phyloP scores from a whole-genome alignment of 2,329 filamentous ascomycete species.

The Acrodontium crateriforme region DNA sequence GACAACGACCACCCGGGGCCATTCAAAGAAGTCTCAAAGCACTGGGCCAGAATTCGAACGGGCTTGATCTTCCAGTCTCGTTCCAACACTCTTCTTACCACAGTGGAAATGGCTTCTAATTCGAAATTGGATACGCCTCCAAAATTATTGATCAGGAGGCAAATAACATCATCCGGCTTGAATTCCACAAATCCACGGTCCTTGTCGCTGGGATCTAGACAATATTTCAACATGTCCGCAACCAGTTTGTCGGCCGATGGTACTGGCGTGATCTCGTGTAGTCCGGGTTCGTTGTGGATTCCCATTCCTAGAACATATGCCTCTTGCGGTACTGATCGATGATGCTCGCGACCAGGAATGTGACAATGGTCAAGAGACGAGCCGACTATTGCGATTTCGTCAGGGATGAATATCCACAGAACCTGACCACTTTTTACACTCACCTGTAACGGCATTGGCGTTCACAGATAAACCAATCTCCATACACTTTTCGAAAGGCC shows the following conservation, averaged over 20 bases:
- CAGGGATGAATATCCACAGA: too few relatives aligned
- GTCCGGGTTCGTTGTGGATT: constrained; percentile 38
- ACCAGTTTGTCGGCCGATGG: constrained; percentile 36
- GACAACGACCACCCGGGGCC: constrained; percentile 44
- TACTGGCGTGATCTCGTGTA: constrained; percentile 33
- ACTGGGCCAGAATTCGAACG: constrained; percentile 32
- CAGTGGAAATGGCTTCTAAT: constrained; percentile 33
- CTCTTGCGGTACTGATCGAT: constrained; percentile 27
- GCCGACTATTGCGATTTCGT: too few relatives aligned
- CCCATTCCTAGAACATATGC: constrained; percentile 32
- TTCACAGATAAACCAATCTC: constrained; percentile 32
- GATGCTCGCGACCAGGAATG: constrained; percentile 37
- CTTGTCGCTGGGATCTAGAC: constrained; percentile 33
- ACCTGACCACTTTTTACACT: too few relatives aligned
- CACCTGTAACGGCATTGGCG: constrained; percentile 33
- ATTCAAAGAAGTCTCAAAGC: constrained; percentile 41
- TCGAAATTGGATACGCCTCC: constrained; percentile 36
- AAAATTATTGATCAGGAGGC: constrained; percentile 36
- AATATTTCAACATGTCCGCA: constrained; percentile 34
- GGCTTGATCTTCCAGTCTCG: constrained; percentile 36
- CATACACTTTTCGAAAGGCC: constrained; percentile 31
- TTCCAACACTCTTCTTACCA: constrained; percentile 27
- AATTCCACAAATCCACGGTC: constrained; percentile 38
- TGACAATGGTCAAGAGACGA: constrained; percentile 40
- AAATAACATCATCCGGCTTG: constrained; percentile 30